Percentiles rank a stretch among this genome's conserved stretches.
Conservation (phyloP, 495 filamentous ascomycete genomes). For the Lichina pygmaea region DNA sequence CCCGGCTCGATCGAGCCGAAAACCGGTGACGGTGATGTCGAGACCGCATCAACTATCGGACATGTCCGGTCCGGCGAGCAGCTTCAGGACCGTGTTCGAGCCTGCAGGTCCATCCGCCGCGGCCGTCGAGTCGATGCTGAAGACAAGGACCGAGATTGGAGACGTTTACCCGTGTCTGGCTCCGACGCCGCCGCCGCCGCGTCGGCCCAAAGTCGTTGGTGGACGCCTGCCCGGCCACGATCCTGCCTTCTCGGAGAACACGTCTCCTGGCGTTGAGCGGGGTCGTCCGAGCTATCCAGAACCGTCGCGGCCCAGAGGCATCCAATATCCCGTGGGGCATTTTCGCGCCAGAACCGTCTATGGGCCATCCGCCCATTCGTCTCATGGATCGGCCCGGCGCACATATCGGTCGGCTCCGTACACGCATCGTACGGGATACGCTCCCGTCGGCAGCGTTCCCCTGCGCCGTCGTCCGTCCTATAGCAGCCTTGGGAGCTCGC, state of each 20-base stretch:
- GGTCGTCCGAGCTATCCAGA: neutral
- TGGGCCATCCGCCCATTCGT: no score
- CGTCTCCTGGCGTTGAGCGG: neutral
- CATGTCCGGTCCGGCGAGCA: no score
- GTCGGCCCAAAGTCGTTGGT: neutral
- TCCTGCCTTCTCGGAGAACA: neutral
- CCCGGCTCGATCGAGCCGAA: no score
- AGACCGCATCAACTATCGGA: no score
- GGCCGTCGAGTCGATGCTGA: constrained; percentile 30
- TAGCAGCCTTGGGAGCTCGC: neutral
- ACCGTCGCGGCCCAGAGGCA: neutral
- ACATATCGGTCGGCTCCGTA: neutral
- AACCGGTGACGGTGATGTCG: no score
- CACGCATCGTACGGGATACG: neutral
- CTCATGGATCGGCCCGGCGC: no score
- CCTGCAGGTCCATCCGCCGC: neutral
- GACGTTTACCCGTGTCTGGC: constrained; percentile 36
- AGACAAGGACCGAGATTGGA: constrained; percentile 39
- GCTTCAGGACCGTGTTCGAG: neutral
- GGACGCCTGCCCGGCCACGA: constrained; percentile 1
- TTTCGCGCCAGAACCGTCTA: no score
- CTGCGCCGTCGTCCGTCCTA: neutral
- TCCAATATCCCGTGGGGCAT: no score
- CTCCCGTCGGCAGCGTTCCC: neutral
- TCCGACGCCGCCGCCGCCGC: constrained; percentile 15